Base-by-base conservation (phyloP, 2,329 filamentous ascomycete species). In the Pyrenochaeta sp. region DNA sequence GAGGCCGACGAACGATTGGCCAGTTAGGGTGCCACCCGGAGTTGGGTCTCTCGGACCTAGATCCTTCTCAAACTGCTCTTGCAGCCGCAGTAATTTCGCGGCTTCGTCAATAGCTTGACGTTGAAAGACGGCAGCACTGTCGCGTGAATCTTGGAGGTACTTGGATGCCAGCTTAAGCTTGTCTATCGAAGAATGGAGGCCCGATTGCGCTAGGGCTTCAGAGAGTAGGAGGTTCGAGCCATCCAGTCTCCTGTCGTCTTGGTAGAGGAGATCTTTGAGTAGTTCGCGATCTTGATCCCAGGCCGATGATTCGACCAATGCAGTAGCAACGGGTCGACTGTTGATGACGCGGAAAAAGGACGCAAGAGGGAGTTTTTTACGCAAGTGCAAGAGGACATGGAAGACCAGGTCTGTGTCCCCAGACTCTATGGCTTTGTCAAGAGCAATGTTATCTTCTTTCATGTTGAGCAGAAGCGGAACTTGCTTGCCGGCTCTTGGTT, bases 391-490 rank as follows among this genome's bases (percentile, higher is more conserved):
- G 6, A 99, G 83, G 4, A 99, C 95, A 69, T 89, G 93, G 65
- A 91, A 89, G n/a, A 97, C 86, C 2, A 99, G 83, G 64, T 99
- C 95, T 0, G 93, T 94, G 70, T 99, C 95, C 15, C 94, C 94
- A 56, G 91, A 96, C 73, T 97, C 92, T 54, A 98, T 91, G 9
- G 95, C 94, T 75, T 98, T 99, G 80, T 98, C 94, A 0, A 99
- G 85, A 0, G 95, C 95, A 35, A 98, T 87, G 61, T 93, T 91
- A 61, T 97, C 94, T 75, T 99, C 93, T 66, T 97, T 93, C 91
- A 98, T 97, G 73, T 86, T 92, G 36, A 99, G 82, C 2, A 99
- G 84, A 2, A 99, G 83, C 0, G 95, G 95, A 0, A 99, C 95
- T 76, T 99, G 95, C 61, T 94, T 91, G n/a, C 94, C 95, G 2